Evolutionary conservation across 176 grass and related monocot genomes (phyloP).

Genomic region (Triticum urartu): DNA sequence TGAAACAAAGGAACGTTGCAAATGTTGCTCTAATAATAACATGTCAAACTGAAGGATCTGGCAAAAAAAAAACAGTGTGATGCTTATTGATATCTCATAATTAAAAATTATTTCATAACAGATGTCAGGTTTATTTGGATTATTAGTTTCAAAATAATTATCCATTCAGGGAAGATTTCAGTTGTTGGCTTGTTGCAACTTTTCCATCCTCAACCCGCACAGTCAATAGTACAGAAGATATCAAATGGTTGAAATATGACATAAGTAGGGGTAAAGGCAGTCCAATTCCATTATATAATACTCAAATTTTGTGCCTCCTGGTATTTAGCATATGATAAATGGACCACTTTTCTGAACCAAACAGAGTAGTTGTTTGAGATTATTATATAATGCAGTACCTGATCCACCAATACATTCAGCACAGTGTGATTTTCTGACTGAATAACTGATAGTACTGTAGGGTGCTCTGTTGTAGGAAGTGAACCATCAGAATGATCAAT

Average conservation of each 20-base stretch:
- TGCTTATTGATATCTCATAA: not conserved
- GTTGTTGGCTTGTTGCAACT: not conserved
- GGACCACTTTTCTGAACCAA: not conserved
- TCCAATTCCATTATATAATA: not conserved
- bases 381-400: slow-evolving; percentile 32
- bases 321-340: not conserved
- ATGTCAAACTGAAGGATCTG: not conserved
- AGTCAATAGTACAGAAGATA: not conserved
- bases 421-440: slow-evolving; percentile 64
- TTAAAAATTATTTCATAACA: too few species aligned
- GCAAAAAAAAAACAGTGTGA: not conserved
- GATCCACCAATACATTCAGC: slow-evolving; percentile 84
- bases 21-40: not conserved
- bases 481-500: slow-evolving; percentile 44
- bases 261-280: not conserved
- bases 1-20: slow-evolving; percentile 34
- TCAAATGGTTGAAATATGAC: not conserved
- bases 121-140: not conserved
- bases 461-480: slow-evolving; percentile 65
- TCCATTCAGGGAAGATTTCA: not conserved
- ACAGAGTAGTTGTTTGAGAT: not conserved
- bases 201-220: not conserved
- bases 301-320: not conserved
- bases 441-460: slow-evolving; percentile 68
- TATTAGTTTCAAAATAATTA: not conserved